Base-by-base conservation (phyloP, 2,329 filamentous ascomycete species). In the Neofusicoccum parvum region DNA sequence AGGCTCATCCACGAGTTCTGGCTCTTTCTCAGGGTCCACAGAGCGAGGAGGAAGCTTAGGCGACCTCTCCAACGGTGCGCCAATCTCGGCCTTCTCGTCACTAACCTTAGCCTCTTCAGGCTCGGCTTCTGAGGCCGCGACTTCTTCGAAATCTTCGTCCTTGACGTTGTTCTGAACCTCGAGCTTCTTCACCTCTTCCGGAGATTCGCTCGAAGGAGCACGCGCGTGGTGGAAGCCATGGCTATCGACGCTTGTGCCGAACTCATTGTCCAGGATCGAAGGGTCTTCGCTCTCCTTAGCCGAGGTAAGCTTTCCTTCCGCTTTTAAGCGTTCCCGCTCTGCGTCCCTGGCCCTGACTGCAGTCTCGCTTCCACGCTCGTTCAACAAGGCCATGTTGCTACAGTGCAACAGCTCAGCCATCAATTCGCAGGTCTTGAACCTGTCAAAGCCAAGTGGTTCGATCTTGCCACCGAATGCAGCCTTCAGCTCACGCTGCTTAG, bases 351-450 rank as follows among this genome's bases (percentile, higher is more conserved):
- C 84, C 67, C 86, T 88, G 67, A 98, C 92, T 69, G 97, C 88
- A 69, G 92, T 89, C 75, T 99, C 94, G 11, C 93, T 94, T 37
- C 94, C 95, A 10, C 88, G 83, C 75, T 98, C 94, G 74, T 99
- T 99, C 69, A 99, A 82, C 41, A 99, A 82, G 5, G 92, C 94
- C 95, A 99, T 99, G 76, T 99, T 99, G 77, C 94, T 98, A 79
- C 95, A 99, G 78, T 99, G 95, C 45, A 99, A 81, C 50, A 99
- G 83, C 78, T 99, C 95, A 0, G 95, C 95, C 95, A 99, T 98
- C 67, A 99, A 84, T 79, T 99, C 95, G 78, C 95, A 99, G 0
- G 95, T 98, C 83, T 99, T 99, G 83, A 99, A 99, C 20, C 95
- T 87, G 78, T 99, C 95, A 74, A 99, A 99, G 2, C 95, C 95